phyloP scores from a whole-genome alignment of 2,329 filamentous ascomycete genomes.

The Colletotrichum coccodes region DNA sequence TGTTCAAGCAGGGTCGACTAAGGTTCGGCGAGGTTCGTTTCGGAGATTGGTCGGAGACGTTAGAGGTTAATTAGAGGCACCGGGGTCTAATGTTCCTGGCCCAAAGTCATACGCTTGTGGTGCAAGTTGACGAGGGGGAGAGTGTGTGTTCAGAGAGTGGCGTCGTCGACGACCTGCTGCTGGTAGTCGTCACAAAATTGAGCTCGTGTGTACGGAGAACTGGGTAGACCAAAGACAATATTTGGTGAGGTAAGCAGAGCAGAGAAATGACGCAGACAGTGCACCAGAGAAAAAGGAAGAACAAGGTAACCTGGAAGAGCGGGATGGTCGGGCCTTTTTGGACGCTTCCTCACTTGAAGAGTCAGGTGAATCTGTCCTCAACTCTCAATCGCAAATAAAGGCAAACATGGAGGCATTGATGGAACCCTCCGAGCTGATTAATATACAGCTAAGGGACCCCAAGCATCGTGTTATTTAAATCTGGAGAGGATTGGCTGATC shows the following conservation, averaged over 20 bases:
- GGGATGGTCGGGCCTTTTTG: slow-evolving; percentile 22
- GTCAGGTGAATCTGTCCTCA: slow-evolving; percentile 29
- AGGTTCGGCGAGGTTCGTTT: slow-evolving; percentile 24
- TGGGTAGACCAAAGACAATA: neutral
- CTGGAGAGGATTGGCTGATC: slow-evolving; percentile 32
- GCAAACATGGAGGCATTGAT: slow-evolving; percentile 8
- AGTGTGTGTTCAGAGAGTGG: too few species aligned
- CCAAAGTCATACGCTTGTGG: slow-evolving; percentile 5
- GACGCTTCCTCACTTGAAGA: slow-evolving; percentile 1
- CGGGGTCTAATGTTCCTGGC: slow-evolving; percentile 13
- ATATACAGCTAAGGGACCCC: slow-evolving; percentile 7
- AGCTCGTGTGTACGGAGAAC: neutral
- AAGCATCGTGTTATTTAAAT: slow-evolving; percentile 25
- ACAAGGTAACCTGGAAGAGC: neutral
- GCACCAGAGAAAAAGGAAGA: neutral
- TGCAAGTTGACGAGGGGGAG: neutral
- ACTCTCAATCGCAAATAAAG: slow-evolving; percentile 1
- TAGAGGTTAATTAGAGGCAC: slow-evolving; percentile 19
- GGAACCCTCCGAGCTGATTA: slow-evolving; percentile 20
- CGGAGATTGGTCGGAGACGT: slow-evolving; percentile 21
- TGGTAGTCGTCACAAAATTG: neutral
- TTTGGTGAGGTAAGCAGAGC: neutral
- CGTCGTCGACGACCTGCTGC: neutral
- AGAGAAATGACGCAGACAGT: neutral
- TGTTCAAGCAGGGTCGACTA: slow-evolving; percentile 9